These are phyloP conservation scores for Sclerotinia glacialis DNA, from an alignment of 2,329 filamentous ascomycete species.

Conservation along the genomic window DNA sequence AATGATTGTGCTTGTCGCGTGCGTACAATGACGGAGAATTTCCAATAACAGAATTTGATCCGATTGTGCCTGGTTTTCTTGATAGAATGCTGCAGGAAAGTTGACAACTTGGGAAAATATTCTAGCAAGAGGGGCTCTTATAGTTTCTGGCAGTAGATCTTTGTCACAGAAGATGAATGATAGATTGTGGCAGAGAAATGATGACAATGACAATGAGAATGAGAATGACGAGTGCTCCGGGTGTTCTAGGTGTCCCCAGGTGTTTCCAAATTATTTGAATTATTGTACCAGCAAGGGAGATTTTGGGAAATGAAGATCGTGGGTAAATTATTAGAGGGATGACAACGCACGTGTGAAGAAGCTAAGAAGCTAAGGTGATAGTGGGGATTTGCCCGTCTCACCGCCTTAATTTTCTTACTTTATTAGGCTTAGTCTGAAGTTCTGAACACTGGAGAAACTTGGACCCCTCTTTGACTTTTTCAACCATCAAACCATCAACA, in stretches of 20 bases:
- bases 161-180: slow-evolving; percentile 10
- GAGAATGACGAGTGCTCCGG: no score
- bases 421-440: slow-evolving; percentile 1
- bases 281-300: slow-evolving; percentile 2
- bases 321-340: slow-evolving; percentile 10
- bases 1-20: slow-evolving; percentile 33
- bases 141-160: background rate
- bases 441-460: slow-evolving; percentile 19
- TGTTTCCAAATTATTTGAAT: slow-evolving; percentile 6
- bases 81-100: slow-evolving; percentile 15
- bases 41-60: slow-evolving; percentile 17
- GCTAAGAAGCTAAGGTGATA: slow-evolving; percentile 10
- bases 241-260: background rate
- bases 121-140: slow-evolving; percentile 6
- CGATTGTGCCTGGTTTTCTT: slow-evolving; percentile 15
- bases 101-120: background rate
- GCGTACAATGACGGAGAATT: slow-evolving; percentile 27
- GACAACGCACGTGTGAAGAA: slow-evolving; percentile 20
- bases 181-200: slow-evolving; percentile 3
- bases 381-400: slow-evolving; percentile 9
- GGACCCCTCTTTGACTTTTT: slow-evolving; percentile 16
- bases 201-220: background rate
- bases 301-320: slow-evolving; percentile 18
- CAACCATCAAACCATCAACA: slow-evolving; percentile 5
- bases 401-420: background rate